A percentile compares a stretch with the other conserved stretches of the same genome.
phyloP scores from a whole-genome alignment of 164 flowering plant genomes.

The Akebia trifoliata region DNA sequence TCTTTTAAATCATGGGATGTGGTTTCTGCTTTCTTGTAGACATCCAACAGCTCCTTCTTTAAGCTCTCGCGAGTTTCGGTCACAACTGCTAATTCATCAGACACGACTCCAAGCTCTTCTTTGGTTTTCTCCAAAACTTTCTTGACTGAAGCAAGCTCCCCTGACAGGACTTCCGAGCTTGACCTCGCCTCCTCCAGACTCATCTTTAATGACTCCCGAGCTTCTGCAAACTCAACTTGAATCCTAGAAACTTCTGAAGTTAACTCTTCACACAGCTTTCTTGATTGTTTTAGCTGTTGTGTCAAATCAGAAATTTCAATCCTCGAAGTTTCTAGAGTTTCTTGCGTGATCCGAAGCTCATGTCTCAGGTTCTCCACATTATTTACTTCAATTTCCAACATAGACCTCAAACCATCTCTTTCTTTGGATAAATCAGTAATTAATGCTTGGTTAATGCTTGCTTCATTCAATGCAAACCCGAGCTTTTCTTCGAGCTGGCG shows the following conservation, averaged over 20 bases:
- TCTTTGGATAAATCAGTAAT: slow-evolving; percentile 45
- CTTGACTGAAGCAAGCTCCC: slow-evolving; percentile 42
- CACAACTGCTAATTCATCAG: slow-evolving; percentile 37
- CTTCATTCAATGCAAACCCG: slow-evolving; percentile 34
- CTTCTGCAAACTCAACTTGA: slow-evolving; percentile 38
- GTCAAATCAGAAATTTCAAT: slow-evolving; percentile 43
- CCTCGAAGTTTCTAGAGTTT: slow-evolving; percentile 39
- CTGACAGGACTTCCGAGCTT: slow-evolving; percentile 32
- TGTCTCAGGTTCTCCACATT: slow-evolving; percentile 37
- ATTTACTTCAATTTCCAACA: slow-evolving; percentile 37
- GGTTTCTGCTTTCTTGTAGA: slow-evolving; percentile 45
- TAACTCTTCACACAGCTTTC: slow-evolving; percentile 39
- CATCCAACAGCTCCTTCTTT: slow-evolving; percentile 55
- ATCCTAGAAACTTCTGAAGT: slow-evolving; percentile 46
- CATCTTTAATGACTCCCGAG: slow-evolving; percentile 29
- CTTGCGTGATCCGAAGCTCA: slow-evolving; percentile 44
- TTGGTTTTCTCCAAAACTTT: slow-evolving; percentile 42
- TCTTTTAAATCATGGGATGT: slow-evolving; percentile 44
- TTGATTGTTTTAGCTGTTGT: slow-evolving; percentile 39
- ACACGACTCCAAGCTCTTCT: slow-evolving; percentile 39
- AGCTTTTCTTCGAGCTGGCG: slow-evolving; percentile 45
- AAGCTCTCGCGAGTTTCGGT: slow-evolving; percentile 34
- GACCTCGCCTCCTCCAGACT: slow-evolving; percentile 47
- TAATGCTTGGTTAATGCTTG: slow-evolving; percentile 20
- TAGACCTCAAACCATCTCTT: slow-evolving; percentile 40